A percentile compares a stretch with the other conserved stretches of the same genome.
phyloP scores from a whole-genome alignment of 768 basidiomycete species.

The Royoungia palumana region DNA sequence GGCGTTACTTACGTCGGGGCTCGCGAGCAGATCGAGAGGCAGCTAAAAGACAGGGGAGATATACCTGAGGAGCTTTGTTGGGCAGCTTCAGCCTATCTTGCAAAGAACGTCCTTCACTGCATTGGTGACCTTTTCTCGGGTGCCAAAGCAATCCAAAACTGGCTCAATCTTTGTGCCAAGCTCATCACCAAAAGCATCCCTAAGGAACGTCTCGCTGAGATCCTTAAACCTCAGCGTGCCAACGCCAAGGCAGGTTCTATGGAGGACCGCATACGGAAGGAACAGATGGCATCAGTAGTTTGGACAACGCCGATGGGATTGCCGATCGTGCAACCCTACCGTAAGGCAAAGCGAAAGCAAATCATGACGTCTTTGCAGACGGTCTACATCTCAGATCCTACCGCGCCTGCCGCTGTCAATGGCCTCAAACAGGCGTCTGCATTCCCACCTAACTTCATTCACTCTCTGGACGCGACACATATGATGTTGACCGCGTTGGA shows the following conservation, averaged over 20 bases:
- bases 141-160: conserved; percentile 86
- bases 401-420: conserved; percentile 74
- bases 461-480: conserved; percentile 96
- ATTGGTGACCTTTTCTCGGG: conserved; percentile 95
- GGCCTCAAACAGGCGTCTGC: conserved; percentile 87
- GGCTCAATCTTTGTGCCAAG: conserved; percentile 81
- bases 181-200: conserved; percentile 88
- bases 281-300: conserved; percentile 92
- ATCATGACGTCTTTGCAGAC: conserved; percentile 81
- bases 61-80: conserved; percentile 73
- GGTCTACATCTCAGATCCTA: conserved; percentile 88
- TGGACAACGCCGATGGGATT: conserved; percentile 97
- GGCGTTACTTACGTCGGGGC: conserved; percentile 96
- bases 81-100: conserved; percentile 72
- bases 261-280: conserved; percentile 56
- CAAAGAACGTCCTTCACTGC: conserved; percentile 69
- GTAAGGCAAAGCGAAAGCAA: conserved; percentile 79
- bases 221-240: conserved; percentile 23
- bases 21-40: conserved; percentile 88
- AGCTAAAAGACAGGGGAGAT: conserved; percentile 73
- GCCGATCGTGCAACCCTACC: conserved; percentile 95
- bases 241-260: conserved; percentile 20
- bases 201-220: conserved; percentile 54
- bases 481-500: conserved; percentile 96
- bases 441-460: conserved; percentile 99